These are phyloP conservation scores for Candida sphagnicola DNA, from an alignment of 805 yeast species.

Conservation along the genomic window DNA sequence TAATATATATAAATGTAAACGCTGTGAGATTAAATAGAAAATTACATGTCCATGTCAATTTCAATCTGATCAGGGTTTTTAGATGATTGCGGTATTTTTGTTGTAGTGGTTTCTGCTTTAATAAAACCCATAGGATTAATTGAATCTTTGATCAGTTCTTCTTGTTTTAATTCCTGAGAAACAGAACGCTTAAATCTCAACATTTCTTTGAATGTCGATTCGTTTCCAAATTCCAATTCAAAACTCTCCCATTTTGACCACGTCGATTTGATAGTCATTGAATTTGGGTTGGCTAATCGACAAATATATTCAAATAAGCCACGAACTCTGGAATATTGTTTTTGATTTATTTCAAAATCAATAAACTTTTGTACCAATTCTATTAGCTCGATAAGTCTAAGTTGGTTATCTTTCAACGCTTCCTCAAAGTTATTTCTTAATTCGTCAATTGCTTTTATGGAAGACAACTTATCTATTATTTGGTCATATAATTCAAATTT, in stretches of 20 bases:
- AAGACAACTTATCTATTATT: slow-evolving; percentile 6
- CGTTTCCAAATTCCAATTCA: slow-evolving; percentile 70
- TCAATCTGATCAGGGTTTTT: slow-evolving; percentile 60
- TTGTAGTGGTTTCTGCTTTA: slow-evolving; percentile 20
- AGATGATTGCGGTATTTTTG: slow-evolving; percentile 1
- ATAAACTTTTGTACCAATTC: slow-evolving; percentile 52
- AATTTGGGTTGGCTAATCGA: slow-evolving; percentile 15
- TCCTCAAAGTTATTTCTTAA: slow-evolving; percentile 37
- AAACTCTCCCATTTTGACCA: slow-evolving; percentile 76
- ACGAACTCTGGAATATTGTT: slow-evolving; percentile 60
- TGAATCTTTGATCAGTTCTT: slow-evolving; percentile 11
- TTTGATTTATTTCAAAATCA: slow-evolving; percentile 47
- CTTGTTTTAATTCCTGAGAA: slow-evolving; percentile 15
- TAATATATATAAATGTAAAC: background rate
- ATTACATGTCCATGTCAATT: slow-evolving; percentile 42
- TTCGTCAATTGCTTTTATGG: slow-evolving; percentile 13
- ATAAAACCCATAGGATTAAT: slow-evolving; percentile 47
- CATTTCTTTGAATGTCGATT: slow-evolving; percentile 71
- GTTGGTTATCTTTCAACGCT: slow-evolving; percentile 37
- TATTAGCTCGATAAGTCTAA: slow-evolving; percentile 41
- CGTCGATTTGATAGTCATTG: slow-evolving; percentile 11
- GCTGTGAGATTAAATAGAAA: background rate
- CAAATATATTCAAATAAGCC: slow-evolving; percentile 46
- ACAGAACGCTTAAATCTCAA: slow-evolving; percentile 51
- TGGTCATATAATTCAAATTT: slow-evolving; percentile 19